Base-by-base conservation (phyloP, 139 green algal species). In the Pseudopediastrum boryanum region DNA sequence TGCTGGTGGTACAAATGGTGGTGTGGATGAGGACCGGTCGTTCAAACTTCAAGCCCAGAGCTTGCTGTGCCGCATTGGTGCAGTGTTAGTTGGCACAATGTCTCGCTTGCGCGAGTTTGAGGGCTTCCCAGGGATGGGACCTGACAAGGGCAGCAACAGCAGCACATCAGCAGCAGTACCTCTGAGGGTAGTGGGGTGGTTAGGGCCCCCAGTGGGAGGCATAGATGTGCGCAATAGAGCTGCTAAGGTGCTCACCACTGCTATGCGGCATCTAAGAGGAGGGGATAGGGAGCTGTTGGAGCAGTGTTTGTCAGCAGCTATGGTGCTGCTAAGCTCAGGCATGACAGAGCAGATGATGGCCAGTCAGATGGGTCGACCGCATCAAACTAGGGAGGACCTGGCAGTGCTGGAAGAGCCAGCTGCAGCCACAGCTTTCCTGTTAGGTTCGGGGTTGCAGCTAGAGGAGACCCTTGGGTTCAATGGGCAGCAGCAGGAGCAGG, bases 41-140 rank as follows among this genome's bases (percentile, higher is more conserved):
- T 68, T 69, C 51, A 82, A 63, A 41, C 52, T 50, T n/a, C n/a
- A 31, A 7, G 59, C 51, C 64, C 21, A 36, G 3, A 52, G 65
- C 41, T 25, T 83, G 76, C 67, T 89, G 5, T 21, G 16, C 4
- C 7, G 59, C 29, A 64, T 83, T 65, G 75, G 82, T 23, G 50
- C 76, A 21, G 21, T 50, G 8, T 9, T 82, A 2, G 35, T 51
- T 21, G 42, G 58, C 65, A 33, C 71, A 5, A 78, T 82, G 62
- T 77, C 62, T 27, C 51, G 66, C 13, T 77, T 89, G n/a, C 58
- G 59, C 0, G 84, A 89, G 51, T 89, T 89, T 52, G 56, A 78
- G 12, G 76, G 65, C 3, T 66, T 82, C 3, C 25, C 38, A 19
- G 50, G 35, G 66, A 41, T 51, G 52, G 41, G 23, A 33, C 19